These are phyloP conservation scores for Zea luxurians DNA, from an alignment of 176 grass and related monocot genomes.

Conservation along the genomic window DNA sequence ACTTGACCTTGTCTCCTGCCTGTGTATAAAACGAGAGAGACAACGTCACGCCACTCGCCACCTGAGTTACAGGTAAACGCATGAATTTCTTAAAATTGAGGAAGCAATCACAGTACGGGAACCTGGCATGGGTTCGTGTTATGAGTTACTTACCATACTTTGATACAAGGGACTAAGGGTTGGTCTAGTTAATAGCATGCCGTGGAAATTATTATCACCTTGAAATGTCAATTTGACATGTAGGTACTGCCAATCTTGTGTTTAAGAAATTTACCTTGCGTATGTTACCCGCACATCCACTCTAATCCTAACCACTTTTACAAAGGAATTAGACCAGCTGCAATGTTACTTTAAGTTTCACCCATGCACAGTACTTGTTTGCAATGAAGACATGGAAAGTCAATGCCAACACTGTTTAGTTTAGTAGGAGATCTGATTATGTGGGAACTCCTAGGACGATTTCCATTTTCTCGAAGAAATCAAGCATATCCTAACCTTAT, in stretches of 20 bases:
- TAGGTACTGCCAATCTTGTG: neutral
- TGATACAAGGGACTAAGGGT: no score
- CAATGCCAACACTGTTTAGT: neutral
- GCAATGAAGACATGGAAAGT: neutral
- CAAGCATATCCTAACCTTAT: neutral
- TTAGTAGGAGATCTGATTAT: neutral
- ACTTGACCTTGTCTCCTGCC: no score
- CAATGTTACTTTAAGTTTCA: constrained; percentile 1
- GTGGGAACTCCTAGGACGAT: neutral
- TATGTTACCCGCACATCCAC: neutral
- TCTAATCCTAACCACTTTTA: neutral
- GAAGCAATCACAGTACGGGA: no score
- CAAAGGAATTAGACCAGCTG: neutral
- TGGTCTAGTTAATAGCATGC: no score
- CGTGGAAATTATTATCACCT: neutral
- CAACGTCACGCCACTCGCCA: no score
- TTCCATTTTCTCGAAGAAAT: neutral
- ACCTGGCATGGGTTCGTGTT: no score
- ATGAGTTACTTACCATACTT: no score
- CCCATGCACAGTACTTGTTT: neutral
- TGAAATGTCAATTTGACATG: neutral
- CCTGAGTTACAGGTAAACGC: no score
- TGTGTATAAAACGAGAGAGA: no score
- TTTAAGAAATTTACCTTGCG: constrained; percentile 14
- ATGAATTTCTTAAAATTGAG: no score